phyloP scores from a whole-genome alignment of 2,329 filamentous ascomycete species.

The Pezicula neosporulosa region DNA sequence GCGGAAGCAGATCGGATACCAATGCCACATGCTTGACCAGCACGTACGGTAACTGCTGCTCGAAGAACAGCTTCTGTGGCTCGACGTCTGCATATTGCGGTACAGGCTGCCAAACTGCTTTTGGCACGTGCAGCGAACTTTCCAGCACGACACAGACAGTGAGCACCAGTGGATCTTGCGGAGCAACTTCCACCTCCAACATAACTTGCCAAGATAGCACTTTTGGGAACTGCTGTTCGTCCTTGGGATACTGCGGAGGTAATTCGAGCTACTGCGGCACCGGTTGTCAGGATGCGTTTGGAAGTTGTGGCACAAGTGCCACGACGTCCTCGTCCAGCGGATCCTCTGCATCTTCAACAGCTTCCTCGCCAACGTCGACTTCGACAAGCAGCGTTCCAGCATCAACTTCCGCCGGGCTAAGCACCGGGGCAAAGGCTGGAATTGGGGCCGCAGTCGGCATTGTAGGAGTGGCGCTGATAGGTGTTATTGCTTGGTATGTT shows the following conservation, averaged over 20 bases:
- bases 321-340: neutral
- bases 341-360: too few species aligned
- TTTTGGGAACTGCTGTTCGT: conserved; percentile 1
- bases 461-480: neutral
- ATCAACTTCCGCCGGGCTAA: neutral
- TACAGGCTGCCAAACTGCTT: conserved; percentile 1
- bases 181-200: neutral
- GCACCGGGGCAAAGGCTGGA: neutral
- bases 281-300: neutral
- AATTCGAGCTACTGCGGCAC: neutral
- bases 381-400: neutral
- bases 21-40: neutral
- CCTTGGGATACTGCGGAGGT: neutral
- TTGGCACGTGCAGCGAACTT: neutral
- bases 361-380: too few species aligned
- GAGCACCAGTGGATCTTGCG: neutral
- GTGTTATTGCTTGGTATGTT: neutral
- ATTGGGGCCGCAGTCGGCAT: neutral
- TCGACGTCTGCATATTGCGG: neutral
- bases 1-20: neutral
- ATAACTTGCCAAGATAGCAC: neutral
- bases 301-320: neutral
- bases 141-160: neutral
- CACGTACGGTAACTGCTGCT: conserved; percentile 2
- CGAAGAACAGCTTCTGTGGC: neutral